Conservation (phyloP, 768 basidiomycete genomes). For the Chlorophyllum brunneum region DNA sequence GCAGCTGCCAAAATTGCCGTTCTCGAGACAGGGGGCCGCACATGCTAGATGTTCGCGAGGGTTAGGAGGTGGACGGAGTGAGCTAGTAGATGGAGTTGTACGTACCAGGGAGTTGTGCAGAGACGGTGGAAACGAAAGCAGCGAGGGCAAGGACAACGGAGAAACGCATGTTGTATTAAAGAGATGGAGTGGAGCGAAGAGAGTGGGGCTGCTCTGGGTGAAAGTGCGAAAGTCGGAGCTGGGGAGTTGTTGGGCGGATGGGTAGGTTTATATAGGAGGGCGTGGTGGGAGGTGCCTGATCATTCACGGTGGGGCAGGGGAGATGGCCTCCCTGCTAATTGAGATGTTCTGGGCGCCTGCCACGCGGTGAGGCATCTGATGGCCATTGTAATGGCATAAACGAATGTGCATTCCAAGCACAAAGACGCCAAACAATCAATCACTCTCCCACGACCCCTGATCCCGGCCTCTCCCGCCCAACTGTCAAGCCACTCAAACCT, state of each 20-base stretch:
- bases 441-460: background rate
- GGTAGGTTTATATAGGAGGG: constrained; percentile 12
- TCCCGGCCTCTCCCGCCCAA: constrained; percentile 29
- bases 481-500: constrained; percentile 57
- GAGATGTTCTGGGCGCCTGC: background rate
- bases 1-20: constrained; percentile 44
- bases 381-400: constrained; percentile 18
- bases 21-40: constrained; percentile 42
- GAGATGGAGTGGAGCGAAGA: constrained; percentile 20
- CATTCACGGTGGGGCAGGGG: background rate
- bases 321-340: background rate
- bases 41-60: constrained; percentile 40
- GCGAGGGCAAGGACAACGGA: constrained; percentile 36
- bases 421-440: constrained; percentile 22
- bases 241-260: background rate
- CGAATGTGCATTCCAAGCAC: constrained; percentile 25
- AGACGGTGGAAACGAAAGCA: constrained; percentile 35
- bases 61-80: background rate
- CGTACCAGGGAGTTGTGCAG: constrained; percentile 33
- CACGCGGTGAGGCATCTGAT: background rate
- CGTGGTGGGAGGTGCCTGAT: background rate
- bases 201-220: constrained; percentile 17
- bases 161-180: constrained; percentile 47
- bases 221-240: constrained; percentile 17
- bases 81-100: background rate